phyloP scores from a whole-genome alignment of 2,329 filamentous ascomycete genomes.

The Chlorencoelia australis region DNA sequence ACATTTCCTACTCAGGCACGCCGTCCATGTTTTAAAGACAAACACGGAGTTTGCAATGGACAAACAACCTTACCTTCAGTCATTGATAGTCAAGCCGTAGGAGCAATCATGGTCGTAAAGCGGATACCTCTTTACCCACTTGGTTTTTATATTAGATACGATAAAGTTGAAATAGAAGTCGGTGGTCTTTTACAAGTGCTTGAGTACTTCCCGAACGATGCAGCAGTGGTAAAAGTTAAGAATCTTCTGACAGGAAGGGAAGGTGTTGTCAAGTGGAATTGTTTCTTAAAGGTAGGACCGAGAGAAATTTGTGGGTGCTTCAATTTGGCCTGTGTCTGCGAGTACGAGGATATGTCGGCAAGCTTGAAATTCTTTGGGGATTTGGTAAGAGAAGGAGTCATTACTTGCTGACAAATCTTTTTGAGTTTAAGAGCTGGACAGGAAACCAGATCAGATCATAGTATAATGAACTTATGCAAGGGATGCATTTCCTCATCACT shows the following conservation, averaged over 20 bases:
- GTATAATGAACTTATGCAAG: too few relatives aligned
- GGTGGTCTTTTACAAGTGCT: background rate
- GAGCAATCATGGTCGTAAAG: constrained; percentile 1
- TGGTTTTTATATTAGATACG: background rate
- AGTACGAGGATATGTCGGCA: constrained; percentile 4
- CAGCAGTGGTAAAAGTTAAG: background rate
- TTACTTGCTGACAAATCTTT: too few relatives aligned
- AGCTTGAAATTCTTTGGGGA: too few relatives aligned
- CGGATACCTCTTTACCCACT: background rate
- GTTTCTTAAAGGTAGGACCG: background rate
- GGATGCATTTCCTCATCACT: too few relatives aligned
- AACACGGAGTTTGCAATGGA: too few relatives aligned
- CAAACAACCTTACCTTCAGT: too few relatives aligned
- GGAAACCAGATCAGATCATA: too few relatives aligned
- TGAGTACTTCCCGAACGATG: background rate
- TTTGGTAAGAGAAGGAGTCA: too few relatives aligned
- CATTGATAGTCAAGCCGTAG: background rate
- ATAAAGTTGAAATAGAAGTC: background rate
- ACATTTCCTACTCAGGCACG: too few relatives aligned
- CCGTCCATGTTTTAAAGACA: too few relatives aligned
- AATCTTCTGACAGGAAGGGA: constrained; percentile 4
- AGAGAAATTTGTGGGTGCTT: background rate
- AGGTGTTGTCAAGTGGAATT: constrained; percentile 1
- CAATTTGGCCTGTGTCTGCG: background rate
- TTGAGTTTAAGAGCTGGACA: too few relatives aligned